Evolutionary conservation across 2,329 filamentous ascomycete genomes (phyloP).

Genomic region (Fonsecaea multimorphosa): DNA sequence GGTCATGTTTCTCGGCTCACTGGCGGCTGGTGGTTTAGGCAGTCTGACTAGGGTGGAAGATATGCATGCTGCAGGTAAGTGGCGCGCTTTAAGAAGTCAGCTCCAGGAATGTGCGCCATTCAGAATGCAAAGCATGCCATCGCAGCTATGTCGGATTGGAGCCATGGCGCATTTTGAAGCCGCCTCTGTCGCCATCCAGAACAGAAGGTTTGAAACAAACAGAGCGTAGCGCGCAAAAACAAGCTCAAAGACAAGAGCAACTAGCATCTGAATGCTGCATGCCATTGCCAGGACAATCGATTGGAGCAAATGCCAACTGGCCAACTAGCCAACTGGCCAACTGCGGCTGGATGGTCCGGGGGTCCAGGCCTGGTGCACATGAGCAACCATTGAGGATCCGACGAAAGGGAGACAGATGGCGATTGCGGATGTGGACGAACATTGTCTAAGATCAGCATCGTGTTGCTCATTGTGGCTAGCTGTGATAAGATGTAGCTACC

Average conservation of each 20-base stretch:
- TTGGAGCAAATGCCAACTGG: slow-evolving; percentile 6
- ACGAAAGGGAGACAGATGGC: neutral
- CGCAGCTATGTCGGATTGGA: slow-evolving; percentile 2
- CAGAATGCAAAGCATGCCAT: slow-evolving; percentile 25
- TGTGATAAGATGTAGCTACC: neutral
- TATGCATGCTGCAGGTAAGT: slow-evolving; percentile 8
- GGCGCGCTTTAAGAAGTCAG: slow-evolving; percentile 11
- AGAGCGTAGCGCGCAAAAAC: slow-evolving; percentile 10
- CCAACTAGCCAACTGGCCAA: neutral
- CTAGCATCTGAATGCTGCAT: slow-evolving; percentile 20
- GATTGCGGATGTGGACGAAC: neutral
- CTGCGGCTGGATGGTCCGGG: slow-evolving; percentile 1
- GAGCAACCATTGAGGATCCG: neutral
- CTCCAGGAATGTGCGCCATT: slow-evolving; percentile 24
- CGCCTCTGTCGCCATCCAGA: slow-evolving; percentile 13
- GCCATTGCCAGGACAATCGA: slow-evolving; percentile 17
- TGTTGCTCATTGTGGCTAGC: slow-evolving; percentile 1
- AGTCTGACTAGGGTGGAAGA: slow-evolving; percentile 5
- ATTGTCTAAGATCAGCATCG: neutral
- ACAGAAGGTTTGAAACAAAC: slow-evolving; percentile 19
- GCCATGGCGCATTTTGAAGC: slow-evolving; percentile 5
- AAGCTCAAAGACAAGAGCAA: slow-evolving; percentile 18
- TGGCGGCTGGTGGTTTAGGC: slow-evolving; percentile 1
- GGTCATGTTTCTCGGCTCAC: slow-evolving; percentile 11
- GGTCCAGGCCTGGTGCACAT: neutral